Conservation (phyloP, 768 basidiomycete species). For the Lentinula detonsa region DNA sequence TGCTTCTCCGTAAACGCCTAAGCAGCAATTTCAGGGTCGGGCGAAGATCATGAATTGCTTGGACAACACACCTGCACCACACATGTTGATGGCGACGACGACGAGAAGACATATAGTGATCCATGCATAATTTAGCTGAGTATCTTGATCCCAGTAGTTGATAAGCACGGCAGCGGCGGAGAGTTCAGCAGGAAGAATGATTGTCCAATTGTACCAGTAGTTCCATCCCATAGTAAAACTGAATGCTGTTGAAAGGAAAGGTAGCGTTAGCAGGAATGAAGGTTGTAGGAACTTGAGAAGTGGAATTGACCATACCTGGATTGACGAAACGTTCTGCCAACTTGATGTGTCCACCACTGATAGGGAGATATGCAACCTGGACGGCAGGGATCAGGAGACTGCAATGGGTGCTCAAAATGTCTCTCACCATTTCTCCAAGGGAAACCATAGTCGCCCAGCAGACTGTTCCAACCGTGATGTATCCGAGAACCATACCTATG, state of each 20-base stretch:
- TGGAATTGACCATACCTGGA: slow-evolving; percentile 51
- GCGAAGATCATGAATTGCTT: background rate
- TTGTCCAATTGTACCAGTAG: slow-evolving; percentile 58
- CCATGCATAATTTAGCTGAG: slow-evolving; percentile 66
- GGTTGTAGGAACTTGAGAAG: background rate
- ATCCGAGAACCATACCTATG: slow-evolving; percentile 65
- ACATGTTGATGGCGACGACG: slow-evolving; percentile 68
- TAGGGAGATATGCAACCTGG: slow-evolving; percentile 64
- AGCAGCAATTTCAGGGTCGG: background rate
- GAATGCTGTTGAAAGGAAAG: slow-evolving; percentile 1
- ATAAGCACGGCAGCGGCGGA: slow-evolving; percentile 74
- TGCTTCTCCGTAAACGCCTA: slow-evolving; percentile 72
- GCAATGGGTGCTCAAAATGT: slow-evolving; percentile 15
- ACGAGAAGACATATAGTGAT: slow-evolving; percentile 73
- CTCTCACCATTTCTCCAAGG: slow-evolving; percentile 31
- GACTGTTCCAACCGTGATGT: slow-evolving; percentile 55
- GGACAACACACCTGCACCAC: slow-evolving; percentile 49
- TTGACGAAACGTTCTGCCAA: slow-evolving; percentile 80
- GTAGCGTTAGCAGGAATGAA: background rate
- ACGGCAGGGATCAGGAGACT: background rate
- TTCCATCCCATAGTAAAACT: slow-evolving; percentile 46
- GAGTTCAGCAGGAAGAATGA: slow-evolving; percentile 67
- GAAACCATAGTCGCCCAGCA: slow-evolving; percentile 38
- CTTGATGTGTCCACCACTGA: slow-evolving; percentile 77
- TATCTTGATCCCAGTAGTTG: slow-evolving; percentile 55